phyloP scores from a whole-genome alignment of 2,329 filamentous ascomycete species.

The Colletotrichum costaricense region DNA sequence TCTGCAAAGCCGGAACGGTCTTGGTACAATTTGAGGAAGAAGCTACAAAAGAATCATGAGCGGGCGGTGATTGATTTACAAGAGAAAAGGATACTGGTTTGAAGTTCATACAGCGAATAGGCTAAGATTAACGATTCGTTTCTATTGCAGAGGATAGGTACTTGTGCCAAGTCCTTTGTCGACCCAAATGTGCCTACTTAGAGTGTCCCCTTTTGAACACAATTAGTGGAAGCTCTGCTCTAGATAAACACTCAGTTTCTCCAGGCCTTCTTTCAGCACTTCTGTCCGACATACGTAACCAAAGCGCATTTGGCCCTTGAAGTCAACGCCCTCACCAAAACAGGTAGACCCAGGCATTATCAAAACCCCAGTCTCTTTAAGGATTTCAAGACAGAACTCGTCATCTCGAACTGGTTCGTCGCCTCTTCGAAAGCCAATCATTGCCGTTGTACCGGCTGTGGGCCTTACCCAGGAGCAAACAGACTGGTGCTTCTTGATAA shows the following conservation, averaged over 20 bases:
- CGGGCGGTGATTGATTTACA: background rate
- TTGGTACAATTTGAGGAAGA: conserved; percentile 77
- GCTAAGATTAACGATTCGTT: background rate
- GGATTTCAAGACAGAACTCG: conserved; percentile 74
- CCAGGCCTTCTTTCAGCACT: conserved; percentile 74
- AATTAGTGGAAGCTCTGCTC: background rate
- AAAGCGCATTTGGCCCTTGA: conserved; percentile 79
- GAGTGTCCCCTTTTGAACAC: background rate
- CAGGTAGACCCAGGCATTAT: conserved; percentile 78
- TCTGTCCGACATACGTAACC: conserved; percentile 80
- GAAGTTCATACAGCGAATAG: background rate
- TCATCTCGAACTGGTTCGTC: conserved; percentile 75
- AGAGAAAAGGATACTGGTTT: background rate
- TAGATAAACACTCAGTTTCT: conserved; percentile 57
- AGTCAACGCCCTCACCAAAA: conserved; percentile 76
- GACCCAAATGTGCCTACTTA: background rate
- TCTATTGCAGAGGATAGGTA: background rate
- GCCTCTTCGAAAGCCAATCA: conserved; percentile 74
- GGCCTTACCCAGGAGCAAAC: conserved; percentile 79
- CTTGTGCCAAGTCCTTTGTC: background rate
- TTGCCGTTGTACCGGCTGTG: conserved; percentile 82
- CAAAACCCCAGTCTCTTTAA: conserved; percentile 77
- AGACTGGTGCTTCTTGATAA: conserved; percentile 72
- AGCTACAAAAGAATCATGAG: conserved; percentile 34
- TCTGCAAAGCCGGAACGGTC: conserved; percentile 81